Percentiles rank a stretch among this genome's conserved stretches.
phyloP scores from a whole-genome alignment of 345 rosid species.

The Gossypium longicalyx region DNA sequence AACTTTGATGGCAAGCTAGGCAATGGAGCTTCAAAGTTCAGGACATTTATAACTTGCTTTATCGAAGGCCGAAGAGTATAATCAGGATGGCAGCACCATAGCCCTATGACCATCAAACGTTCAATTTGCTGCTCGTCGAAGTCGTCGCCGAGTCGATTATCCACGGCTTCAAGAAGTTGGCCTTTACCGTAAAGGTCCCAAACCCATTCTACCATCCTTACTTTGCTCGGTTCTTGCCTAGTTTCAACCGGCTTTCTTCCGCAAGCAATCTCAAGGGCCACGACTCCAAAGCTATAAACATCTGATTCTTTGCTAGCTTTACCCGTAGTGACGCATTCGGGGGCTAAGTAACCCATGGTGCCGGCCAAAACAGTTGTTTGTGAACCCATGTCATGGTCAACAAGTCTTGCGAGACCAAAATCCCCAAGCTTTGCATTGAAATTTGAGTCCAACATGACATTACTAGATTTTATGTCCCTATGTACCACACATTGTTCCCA shows the following conservation, averaged over 20 bases:
- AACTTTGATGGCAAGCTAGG: constrained; percentile 44
- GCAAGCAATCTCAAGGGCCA: constrained; percentile 38
- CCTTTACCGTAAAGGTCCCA: constrained; percentile 45
- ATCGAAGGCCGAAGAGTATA: constrained; percentile 38
- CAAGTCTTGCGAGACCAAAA: constrained; percentile 42
- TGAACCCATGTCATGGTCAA: constrained; percentile 26
- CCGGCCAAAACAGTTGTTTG: constrained; percentile 38
- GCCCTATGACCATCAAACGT: constrained; percentile 39
- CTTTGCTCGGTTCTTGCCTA: constrained; percentile 24
- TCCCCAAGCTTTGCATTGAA: constrained; percentile 50
- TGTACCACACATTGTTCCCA: constrained; percentile 54
- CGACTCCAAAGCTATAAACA: constrained; percentile 51
- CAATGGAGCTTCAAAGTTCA: constrained; percentile 40
- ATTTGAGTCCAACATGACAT: constrained; percentile 46
- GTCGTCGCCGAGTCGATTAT: constrained; percentile 18
- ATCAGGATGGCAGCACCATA: constrained; percentile 59
- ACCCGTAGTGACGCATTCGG: constrained; percentile 19
- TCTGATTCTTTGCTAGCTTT: constrained; percentile 36
- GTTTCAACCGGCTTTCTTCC: constrained; percentile 42
- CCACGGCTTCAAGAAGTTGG: constrained; percentile 28
- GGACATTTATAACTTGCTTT: constrained; percentile 37
- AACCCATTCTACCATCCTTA: constrained; percentile 42
- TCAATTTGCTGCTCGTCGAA: constrained; percentile 33
- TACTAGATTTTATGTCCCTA: constrained; percentile 48
- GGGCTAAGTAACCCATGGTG: constrained; percentile 30